Conservation (phyloP, 306 rosid species). For the Quercus engelmannii region DNA sequence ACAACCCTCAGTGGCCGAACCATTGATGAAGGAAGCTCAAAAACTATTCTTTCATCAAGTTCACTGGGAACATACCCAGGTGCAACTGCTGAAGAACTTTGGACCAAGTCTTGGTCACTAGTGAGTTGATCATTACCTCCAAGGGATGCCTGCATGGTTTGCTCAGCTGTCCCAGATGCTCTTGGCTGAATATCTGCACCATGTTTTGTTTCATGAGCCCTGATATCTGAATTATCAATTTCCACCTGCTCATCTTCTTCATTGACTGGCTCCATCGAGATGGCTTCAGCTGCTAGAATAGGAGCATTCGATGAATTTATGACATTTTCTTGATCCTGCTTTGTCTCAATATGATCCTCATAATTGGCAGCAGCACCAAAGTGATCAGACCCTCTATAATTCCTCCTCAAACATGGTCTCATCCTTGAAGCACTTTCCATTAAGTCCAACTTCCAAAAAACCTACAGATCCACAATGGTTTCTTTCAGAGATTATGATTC, state of each 20-base stretch:
- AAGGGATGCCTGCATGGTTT: slow-evolving; percentile 32
- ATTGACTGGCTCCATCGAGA: slow-evolving; percentile 59
- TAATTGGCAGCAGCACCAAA: slow-evolving; percentile 84
- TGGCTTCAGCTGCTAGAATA: slow-evolving; percentile 71
- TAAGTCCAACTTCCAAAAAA: slow-evolving; percentile 93
- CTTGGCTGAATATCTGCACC: slow-evolving; percentile 43
- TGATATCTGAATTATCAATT: slow-evolving; percentile 52
- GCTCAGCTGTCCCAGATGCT: slow-evolving; percentile 45
- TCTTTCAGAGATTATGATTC: background rate
- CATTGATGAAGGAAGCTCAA: slow-evolving; percentile 88
- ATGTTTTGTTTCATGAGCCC: slow-evolving; percentile 34
- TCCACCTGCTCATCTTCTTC: slow-evolving; percentile 69
- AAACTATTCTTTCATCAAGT: slow-evolving; percentile 83
- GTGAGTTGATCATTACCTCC: slow-evolving; percentile 47
- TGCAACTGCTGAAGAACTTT: slow-evolving; percentile 59
- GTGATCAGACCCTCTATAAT: slow-evolving; percentile 87
- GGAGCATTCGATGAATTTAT: slow-evolving; percentile 58
- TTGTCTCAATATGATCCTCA: slow-evolving; percentile 49
- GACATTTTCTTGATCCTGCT: slow-evolving; percentile 37
- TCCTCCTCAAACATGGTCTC: slow-evolving; percentile 80
- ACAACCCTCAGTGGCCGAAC: slow-evolving; percentile 85
- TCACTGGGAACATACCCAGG: slow-evolving; percentile 89
- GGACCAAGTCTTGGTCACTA: slow-evolving; percentile 47
- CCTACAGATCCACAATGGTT: slow-evolving; percentile 36
- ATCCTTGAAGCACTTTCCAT: slow-evolving; percentile 94